Evolutionary conservation across 768 basidiomycete genomes (phyloP), one percentile per base, ranked within the genome.

Genomic region (Trametes cubensis): DNA sequence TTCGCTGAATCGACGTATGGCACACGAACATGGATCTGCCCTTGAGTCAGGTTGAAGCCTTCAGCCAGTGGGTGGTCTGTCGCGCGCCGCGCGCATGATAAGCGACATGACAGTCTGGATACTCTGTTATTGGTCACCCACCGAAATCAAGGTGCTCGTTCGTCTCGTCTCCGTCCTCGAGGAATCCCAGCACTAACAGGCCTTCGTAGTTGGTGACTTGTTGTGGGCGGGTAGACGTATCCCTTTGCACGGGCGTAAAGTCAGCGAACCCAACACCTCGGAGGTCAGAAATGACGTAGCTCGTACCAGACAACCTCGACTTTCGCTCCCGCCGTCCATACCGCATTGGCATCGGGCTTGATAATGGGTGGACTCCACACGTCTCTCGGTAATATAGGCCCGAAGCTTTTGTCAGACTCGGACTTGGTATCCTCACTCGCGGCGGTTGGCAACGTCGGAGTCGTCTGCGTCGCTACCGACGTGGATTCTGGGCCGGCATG

Each of bases 41-140:
- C 88, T 18, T 74, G 72, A 17, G 72, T 75, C 50, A 91, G 76
- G 38, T 80, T 77, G 73, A 91, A 83, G 25, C 76, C 73, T 20
- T 78, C 46, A 2, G 85, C 88, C 59, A 92, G 78, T 15, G 88
- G 88, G 38, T 80, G 47, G 0, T 77, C 89, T 90, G n/a, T 21
- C 48, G 61, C 52, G 50, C 56, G 50, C 56, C 38, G 26, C 47
- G 26, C n/a, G 26, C 58, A 55, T 20, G 38, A 17, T 28, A 1
- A 18, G 30, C 21, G 45, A 41, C 14, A 20, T 34, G 6, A 26
- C 51, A 10, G 6, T 34, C 34, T 34, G 34, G 34, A 11, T 25
- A 20, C 48, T 53, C 21, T 54, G n/a, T 58, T 40, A 11, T 20
- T 0, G 11, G 39, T 47, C 6, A 71, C 81, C 65, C 59, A 86